A percentile compares a stretch with the other conserved stretches of the same genome.
Evolutionary conservation across 257 asterid genomes (phyloP).

Genomic region (Lycium ferocissimum): DNA sequence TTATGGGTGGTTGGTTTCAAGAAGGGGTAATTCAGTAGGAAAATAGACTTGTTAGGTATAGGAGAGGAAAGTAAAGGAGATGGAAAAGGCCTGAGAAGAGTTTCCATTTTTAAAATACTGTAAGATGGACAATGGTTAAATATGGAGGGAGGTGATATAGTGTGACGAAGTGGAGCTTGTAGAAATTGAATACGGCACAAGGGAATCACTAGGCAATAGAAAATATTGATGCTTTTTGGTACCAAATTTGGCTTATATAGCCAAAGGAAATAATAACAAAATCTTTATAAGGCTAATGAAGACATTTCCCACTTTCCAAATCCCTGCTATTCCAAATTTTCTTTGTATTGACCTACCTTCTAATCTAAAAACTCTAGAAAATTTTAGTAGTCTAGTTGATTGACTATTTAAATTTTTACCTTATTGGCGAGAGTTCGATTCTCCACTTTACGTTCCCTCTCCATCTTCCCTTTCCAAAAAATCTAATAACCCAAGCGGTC

Average conservation of each 20-base stretch:
- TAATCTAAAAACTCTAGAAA: background rate
- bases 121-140: background rate
- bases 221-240: constrained; percentile 31
- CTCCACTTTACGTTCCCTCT: background rate
- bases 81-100: constrained; percentile 53
- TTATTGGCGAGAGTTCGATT: too few relatives aligned
- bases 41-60: constrained; percentile 33
- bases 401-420: too few relatives aligned
- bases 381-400: too few relatives aligned
- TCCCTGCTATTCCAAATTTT: background rate
- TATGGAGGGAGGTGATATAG: background rate
- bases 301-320: background rate
- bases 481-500: too few relatives aligned
- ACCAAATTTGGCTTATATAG: constrained; percentile 25
- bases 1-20: constrained; percentile 29
- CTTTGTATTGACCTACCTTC: background rate
- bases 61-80: constrained; percentile 44
- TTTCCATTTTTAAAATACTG: constrained; percentile 52
- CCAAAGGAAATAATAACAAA: background rate
- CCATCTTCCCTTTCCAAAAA: too few relatives aligned
- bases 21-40: constrained; percentile 37
- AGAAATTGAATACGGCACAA: background rate
- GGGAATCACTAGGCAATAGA: constrained; percentile 29
- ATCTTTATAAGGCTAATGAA: background rate
- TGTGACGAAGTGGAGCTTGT: background rate